A percentile compares a stretch with the other conserved stretches of the same genome.
Evolutionary conservation across 2,329 filamentous ascomycete species (phyloP).

Genomic region (Fusarium sp.): DNA sequence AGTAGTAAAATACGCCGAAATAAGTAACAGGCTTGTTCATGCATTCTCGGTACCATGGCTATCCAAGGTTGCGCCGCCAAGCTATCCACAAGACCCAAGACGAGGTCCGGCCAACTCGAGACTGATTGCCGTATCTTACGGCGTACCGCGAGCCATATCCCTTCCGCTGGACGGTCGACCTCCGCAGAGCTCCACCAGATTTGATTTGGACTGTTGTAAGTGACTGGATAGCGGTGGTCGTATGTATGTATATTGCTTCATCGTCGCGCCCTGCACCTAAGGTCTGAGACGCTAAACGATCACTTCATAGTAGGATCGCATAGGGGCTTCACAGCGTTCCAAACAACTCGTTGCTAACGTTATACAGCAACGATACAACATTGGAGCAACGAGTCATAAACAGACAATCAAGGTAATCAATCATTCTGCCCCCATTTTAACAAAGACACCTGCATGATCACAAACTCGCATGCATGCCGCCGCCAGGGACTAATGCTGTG

Average conservation of each 20-base stretch:
- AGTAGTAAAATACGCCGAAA: slow-evolving; percentile 35
- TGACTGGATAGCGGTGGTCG: neutral
- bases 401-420: slow-evolving; percentile 8
- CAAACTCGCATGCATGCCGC: slow-evolving; percentile 34
- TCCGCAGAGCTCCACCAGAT: slow-evolving; percentile 7
- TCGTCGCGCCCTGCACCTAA: neutral
- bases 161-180: slow-evolving; percentile 26
- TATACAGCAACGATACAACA: neutral
- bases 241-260: neutral
- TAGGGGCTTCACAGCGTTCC: neutral
- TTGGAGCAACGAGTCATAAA: slow-evolving; percentile 30
- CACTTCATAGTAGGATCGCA: neutral
- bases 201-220: neutral
- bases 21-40: neutral
- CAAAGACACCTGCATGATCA: slow-evolving; percentile 45
- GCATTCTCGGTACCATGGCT: slow-evolving; percentile 32
- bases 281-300: neutral
- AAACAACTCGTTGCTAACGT: neutral
- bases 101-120: slow-evolving; percentile 22
- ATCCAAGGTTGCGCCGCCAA: slow-evolving; percentile 23
- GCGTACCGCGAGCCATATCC: slow-evolving; percentile 21
- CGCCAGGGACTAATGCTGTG: slow-evolving; percentile 35
- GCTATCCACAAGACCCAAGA: slow-evolving; percentile 25
- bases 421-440: slow-evolving; percentile 26
- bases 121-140: slow-evolving; percentile 23